These are phyloP conservation scores for Sporodiniella umbellata DNA, from an alignment of 371 early-diverging fungal species.

Conservation along the genomic window DNA sequence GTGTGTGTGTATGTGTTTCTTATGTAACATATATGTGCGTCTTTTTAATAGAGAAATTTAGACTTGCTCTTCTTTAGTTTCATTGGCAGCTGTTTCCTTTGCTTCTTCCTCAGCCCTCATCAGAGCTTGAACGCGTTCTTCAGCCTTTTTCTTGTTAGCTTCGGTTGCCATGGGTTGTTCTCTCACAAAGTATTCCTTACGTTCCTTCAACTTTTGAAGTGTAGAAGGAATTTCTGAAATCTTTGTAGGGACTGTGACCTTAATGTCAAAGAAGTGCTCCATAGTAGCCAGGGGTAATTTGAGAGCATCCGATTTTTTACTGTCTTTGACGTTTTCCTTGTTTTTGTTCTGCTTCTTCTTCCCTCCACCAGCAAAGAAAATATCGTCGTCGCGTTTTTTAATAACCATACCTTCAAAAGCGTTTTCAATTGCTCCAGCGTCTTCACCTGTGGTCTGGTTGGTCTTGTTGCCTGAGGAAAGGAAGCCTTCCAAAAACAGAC, in stretches of 20 bases:
- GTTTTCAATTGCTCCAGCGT: constrained; percentile 29
- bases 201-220: constrained; percentile 68
- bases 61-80: not conserved
- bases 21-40: too few relatives aligned
- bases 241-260: constrained; percentile 78
- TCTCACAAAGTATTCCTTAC: constrained; percentile 67
- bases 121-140: constrained; percentile 77
- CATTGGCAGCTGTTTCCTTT: not conserved
- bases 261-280: constrained; percentile 78
- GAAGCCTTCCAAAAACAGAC: constrained; percentile 64
- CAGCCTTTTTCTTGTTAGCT: constrained; percentile 85
- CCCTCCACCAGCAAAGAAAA: constrained; percentile 67
- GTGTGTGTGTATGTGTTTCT: too few relatives aligned
- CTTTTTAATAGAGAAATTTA: not conserved
- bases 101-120: constrained; percentile 52
- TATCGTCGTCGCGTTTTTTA: constrained; percentile 75
- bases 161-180: constrained; percentile 78
- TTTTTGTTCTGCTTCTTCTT: constrained; percentile 47
- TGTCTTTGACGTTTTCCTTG: constrained; percentile 50
- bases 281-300: constrained; percentile 81
- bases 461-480: constrained; percentile 27
- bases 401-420: constrained; percentile 64
- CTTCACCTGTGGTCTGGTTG: constrained; percentile 9
- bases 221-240: constrained; percentile 68
- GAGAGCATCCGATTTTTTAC: constrained; percentile 62